These are phyloP conservation scores for Blastobotrys serpentis DNA, from an alignment of 1,139 yeast genomes.

Conservation along the genomic window DNA sequence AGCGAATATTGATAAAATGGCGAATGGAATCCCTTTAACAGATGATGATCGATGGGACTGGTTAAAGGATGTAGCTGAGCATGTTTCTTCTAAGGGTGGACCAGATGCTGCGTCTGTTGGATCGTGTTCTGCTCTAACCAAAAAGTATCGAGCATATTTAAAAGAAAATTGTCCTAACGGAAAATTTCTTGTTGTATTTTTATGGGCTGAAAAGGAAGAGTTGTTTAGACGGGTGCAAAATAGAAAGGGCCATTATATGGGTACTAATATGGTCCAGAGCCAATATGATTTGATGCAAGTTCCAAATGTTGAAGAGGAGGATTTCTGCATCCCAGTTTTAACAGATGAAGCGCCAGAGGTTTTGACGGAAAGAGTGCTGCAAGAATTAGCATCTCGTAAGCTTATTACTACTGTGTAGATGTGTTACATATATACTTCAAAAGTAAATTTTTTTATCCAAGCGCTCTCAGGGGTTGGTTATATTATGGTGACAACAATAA, in stretches of 20 bases:
- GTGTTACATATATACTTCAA: no score
- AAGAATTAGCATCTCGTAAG: constrained; percentile 1
- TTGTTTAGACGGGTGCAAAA: constrained; percentile 57
- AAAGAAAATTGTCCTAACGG: constrained; percentile 37
- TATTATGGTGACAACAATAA: no score
- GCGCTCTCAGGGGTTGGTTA: no score
- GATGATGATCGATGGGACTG: constrained; percentile 94
- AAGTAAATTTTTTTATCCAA: no score
- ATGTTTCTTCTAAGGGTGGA: constrained; percentile 37
- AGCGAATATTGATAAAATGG: constrained; percentile 78
- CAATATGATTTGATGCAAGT: constrained; percentile 74
- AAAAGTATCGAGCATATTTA: constrained; percentile 63
- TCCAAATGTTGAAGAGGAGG: constrained; percentile 45
- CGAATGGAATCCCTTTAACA: constrained; percentile 69
- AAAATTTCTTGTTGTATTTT: constrained; percentile 58
- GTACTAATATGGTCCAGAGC: constrained; percentile 73
- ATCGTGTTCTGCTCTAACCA: constrained; percentile 83
- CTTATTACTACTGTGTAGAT: constrained; percentile 1
- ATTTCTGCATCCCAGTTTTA: constrained; percentile 20
- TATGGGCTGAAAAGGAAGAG: constrained; percentile 63
- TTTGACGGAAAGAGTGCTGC: constrained; percentile 16
- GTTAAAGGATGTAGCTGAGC: constrained; percentile 55
- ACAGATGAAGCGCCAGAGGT: constrained; percentile 20
- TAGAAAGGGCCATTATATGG: constrained; percentile 82
- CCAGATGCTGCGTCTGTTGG: constrained; percentile 50